phyloP scores from a whole-genome alignment of 2,329 filamentous ascomycete genomes.

The Colletotrichum zoysiae region DNA sequence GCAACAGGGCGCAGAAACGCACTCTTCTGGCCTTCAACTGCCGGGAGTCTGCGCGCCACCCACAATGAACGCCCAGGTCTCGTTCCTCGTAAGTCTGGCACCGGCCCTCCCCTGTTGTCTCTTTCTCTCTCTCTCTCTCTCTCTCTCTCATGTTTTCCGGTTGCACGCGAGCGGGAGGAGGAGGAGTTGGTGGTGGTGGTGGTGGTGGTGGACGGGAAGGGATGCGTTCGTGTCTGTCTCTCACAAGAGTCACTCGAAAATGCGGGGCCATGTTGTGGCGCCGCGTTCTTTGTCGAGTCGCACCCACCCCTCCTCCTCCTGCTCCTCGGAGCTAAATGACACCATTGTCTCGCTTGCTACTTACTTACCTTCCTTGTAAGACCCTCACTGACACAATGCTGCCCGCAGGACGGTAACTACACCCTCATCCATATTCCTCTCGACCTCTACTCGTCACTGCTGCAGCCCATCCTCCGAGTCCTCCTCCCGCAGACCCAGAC shows the following conservation, averaged over 20 bases:
- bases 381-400: slow-evolving; percentile 25
- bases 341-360: slow-evolving; percentile 16
- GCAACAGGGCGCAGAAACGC: slow-evolving; percentile 1
- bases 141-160: slow-evolving; percentile 1
- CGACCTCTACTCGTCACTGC: slow-evolving; percentile 79
- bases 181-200: neutral
- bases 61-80: slow-evolving; percentile 69
- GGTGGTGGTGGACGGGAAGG: too few species aligned
- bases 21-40: slow-evolving; percentile 19
- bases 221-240: slow-evolving; percentile 17
- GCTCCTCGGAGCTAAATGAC: slow-evolving; percentile 24
- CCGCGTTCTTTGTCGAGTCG: slow-evolving; percentile 15
- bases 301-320: neutral
- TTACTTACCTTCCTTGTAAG: slow-evolving; percentile 5
- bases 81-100: slow-evolving; percentile 41
- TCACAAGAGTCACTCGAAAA: slow-evolving; percentile 25
- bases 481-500: slow-evolving; percentile 75
- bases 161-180: neutral
- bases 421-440: slow-evolving; percentile 92
- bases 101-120: neutral
- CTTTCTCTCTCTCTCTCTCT: neutral
- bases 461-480: slow-evolving; percentile 89
- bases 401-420: slow-evolving; percentile 82
- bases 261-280: slow-evolving; percentile 32
- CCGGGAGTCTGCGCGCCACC: slow-evolving; percentile 43